These are phyloP conservation scores for Crithidia bombi DNA, from an alignment of 208 protist species.

Conservation along the genomic window DNA sequence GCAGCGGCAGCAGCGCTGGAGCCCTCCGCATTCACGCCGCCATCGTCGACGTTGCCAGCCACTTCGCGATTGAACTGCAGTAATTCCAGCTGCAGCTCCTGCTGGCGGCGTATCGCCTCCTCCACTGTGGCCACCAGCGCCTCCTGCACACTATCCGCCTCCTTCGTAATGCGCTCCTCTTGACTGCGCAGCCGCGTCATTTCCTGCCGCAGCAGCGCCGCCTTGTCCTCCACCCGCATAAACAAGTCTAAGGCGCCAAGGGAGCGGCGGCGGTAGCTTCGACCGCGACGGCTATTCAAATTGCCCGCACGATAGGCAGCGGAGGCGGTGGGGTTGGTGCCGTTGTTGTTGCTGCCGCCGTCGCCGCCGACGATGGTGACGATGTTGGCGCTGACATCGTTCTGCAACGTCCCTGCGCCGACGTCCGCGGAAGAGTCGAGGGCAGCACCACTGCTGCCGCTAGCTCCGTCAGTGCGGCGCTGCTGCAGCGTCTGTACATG, in stretches of 20 bases:
- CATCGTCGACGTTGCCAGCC: constrained; percentile 16
- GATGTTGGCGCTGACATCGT: not conserved
- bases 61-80: constrained; percentile 82
- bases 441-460: not conserved
- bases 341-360: not conserved
- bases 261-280: constrained; percentile 60
- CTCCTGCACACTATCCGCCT: constrained; percentile 64
- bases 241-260: constrained; percentile 41
- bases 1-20: not conserved
- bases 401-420: constrained; percentile 2
- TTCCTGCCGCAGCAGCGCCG: constrained; percentile 64
- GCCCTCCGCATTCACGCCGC: constrained; percentile 18
- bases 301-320: not conserved
- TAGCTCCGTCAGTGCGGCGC: constrained; percentile 6
- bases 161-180: constrained; percentile 48
- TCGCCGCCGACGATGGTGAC: not conserved
- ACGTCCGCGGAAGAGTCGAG: not conserved
- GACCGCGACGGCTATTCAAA: constrained; percentile 40
- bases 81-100: constrained; percentile 79
- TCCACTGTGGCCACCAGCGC: constrained; percentile 75
- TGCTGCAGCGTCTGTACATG: constrained; percentile 48
- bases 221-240: constrained; percentile 78
- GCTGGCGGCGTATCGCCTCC: constrained; percentile 66
- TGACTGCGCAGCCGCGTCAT: constrained; percentile 49
- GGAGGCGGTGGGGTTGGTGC: not conserved